These are phyloP conservation scores for Wallemia hederae DNA, from an alignment of 1,284 basidiomycete species.

Conservation along the genomic window DNA sequence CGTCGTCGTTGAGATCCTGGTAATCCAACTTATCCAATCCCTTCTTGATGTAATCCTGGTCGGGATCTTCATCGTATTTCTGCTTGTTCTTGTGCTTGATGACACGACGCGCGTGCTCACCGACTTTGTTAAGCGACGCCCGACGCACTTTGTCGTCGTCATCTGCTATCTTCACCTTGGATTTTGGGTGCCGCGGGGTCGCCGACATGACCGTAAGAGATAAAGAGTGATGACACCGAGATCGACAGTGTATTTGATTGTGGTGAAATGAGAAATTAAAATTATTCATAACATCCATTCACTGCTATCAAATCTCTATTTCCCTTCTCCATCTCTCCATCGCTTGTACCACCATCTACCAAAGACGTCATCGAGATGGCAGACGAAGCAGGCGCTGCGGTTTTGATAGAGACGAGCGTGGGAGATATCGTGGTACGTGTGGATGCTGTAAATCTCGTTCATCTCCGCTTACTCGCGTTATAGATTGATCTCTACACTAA, in stretches of 20 bases:
- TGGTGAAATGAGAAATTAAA: too few species aligned
- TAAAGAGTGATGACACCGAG: too few species aligned
- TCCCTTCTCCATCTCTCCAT: too few species aligned
- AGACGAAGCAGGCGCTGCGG: background rate
- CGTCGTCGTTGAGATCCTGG: conserved; percentile 32
- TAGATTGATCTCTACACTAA: conserved; percentile 75
- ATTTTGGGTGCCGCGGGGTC: background rate
- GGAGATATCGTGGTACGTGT: background rate
- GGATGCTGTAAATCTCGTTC: background rate
- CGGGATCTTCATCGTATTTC: conserved; percentile 10
- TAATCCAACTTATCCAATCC: conserved; percentile 39
- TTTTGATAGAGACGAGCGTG: background rate
- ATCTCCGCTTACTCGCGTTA: background rate
- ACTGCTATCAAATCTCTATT: too few species aligned
- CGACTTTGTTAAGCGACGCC: background rate
- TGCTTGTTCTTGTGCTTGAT: background rate
- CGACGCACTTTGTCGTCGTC: background rate
- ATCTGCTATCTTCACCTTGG: background rate
- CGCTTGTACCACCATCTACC: too few species aligned
- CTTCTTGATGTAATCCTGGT: conserved; percentile 24
- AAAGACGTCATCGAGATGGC: background rate
- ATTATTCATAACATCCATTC: too few species aligned
- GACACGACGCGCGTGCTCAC: background rate
- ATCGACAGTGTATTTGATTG: too few species aligned
- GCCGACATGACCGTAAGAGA: too few species aligned